Evolutionary conservation across 2,329 filamentous ascomycete genomes (phyloP).

Genomic region (Lecanicillium sp.): DNA sequence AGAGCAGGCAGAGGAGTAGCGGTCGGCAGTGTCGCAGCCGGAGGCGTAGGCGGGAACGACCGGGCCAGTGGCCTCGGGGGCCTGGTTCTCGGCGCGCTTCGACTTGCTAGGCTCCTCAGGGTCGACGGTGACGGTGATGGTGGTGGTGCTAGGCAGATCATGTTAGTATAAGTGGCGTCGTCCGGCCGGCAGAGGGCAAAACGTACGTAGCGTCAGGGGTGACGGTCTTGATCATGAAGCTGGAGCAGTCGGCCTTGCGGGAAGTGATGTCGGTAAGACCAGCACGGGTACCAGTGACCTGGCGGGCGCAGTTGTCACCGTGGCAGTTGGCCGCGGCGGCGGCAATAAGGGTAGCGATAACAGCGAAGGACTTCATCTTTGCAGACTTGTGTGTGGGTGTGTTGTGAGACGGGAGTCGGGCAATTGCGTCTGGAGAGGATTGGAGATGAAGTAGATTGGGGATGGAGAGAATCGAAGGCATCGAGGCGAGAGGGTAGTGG

Average conservation of each 20-base stretch:
- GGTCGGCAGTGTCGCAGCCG: slow-evolving; percentile 26
- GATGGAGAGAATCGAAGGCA: slow-evolving; percentile 2
- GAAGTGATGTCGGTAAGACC: slow-evolving; percentile 29
- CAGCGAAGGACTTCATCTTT: slow-evolving; percentile 35
- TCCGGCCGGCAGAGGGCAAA: neutral
- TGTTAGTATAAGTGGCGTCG: neutral
- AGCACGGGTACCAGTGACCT: slow-evolving; percentile 37
- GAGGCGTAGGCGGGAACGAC: slow-evolving; percentile 36
- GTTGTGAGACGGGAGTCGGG: slow-evolving; percentile 6
- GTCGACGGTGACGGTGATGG: slow-evolving; percentile 34
- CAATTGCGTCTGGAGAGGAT: slow-evolving; percentile 1
- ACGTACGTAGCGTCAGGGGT: slow-evolving; percentile 36
- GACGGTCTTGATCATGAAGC: slow-evolving; percentile 35
- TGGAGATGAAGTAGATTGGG: slow-evolving; percentile 11
- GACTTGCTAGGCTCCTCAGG: slow-evolving; percentile 22
- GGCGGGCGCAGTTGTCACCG: slow-evolving; percentile 42
- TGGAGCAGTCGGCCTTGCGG: slow-evolving; percentile 35
- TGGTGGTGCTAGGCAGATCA: slow-evolving; percentile 26
- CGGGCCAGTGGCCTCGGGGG: slow-evolving; percentile 27
- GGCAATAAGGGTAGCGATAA: slow-evolving; percentile 30
- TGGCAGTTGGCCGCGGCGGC: slow-evolving; percentile 33
- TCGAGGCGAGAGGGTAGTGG: slow-evolving; percentile 1
- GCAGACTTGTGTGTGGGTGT: too few relatives aligned
- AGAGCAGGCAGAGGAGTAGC: slow-evolving; percentile 38
- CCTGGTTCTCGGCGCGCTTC: slow-evolving; percentile 25